Evolutionary conservation across 352 stramenopile genomes (phyloP), one percentile per base, ranked within the genome.

Genomic region (Peronosclerospora sorghi): DNA sequence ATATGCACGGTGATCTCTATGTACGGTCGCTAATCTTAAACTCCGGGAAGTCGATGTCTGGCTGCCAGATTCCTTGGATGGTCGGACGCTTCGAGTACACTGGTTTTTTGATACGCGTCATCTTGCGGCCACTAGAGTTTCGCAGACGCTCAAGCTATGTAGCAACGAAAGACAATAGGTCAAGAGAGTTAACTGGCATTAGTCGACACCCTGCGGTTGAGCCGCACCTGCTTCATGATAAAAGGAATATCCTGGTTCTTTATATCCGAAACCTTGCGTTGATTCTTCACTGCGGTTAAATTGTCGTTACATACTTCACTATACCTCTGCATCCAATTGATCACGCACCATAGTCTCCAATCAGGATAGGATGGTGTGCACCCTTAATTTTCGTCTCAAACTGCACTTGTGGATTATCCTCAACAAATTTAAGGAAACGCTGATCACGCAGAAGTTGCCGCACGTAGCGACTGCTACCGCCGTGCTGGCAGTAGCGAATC

Each of bases 201-300:
- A n/a, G n/a, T n/a, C n/a, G n/a, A n/a, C n/a, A n/a, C n/a, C n/a
- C n/a, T n/a, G 10, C n/a, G 32, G 4, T 38, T 17, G 7, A 43
- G 28, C 28, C 60, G 50, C 35, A 90, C 77, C 75, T 87, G 78
- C 52, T 65, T 71, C 57, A 93, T 49, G 32, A 93, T 80, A 38
- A 86, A 85, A 24, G 67, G 48, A 35, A 89, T 73, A 13, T 93
- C 75, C 64, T 90, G 67, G 70, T 93, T 93, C 72, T 93, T 93
- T 27, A 93, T 71, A 45, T 93, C 81, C 43, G 71, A 70, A 12
- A 93, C 81, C 60, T 93, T 93, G 35, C 59, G 73, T 48, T 85
- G 48, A 44, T 77, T 69, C 46, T 75, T 88, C 61, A 93, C 78
- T 91, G 34, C 17, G 48, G 50, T 15, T 19, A 40, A 38, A 20